Base-by-base conservation (phyloP, 2,329 filamentous ascomycete genomes). In the Dothidotthia symphoricarpi region DNA sequence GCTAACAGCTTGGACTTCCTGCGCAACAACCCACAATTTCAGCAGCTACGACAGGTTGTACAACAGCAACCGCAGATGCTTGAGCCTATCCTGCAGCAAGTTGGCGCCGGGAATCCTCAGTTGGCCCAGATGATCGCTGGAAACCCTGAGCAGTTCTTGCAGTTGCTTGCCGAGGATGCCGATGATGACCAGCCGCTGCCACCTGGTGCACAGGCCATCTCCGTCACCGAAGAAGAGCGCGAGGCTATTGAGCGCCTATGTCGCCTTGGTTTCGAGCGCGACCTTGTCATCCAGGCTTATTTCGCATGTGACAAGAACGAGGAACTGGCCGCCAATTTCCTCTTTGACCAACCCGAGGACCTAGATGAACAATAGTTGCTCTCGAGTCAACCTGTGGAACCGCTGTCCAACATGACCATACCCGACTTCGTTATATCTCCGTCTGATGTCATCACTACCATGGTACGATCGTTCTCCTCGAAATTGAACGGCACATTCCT, bases 251-350 rank as follows among this genome's bases (percentile, higher is more conserved):
- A 98, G 73, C 81, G 93, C 66, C 76, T 98, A 62, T 95, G 88
- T 72, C 85, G 86, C 49, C 82, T 98, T 29, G 93, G 93, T 24
- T 98, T 98, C 66, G 83, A 91, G 57, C 83, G 90, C 43, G 89
- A 97, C 56, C 81, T 89, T 56, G 93, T 93, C 34, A 95, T 97
- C 53, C 91, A 98, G 72, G 93, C 93, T 16, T 98, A 97, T 73
- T 98, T 98, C 66, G 93, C 93, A 24, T 98, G 93, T 69, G 93
- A 98, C 71, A 98, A 97, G 80, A 97, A 98, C 68, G 93, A 98
- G 72, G 93, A 98, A 70, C 77, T 98, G 34, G 93, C 93, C 1
- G 93, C 93, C 49, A 98, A 98, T 72, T 97, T 96, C 70, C 76
- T 98, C 43, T 98, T 98, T 64, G 93, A 98, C 59, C 89, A 97